Base-by-base conservation (phyloP, 129 eudicot species). In the Heracleum sosnowskyi region DNA sequence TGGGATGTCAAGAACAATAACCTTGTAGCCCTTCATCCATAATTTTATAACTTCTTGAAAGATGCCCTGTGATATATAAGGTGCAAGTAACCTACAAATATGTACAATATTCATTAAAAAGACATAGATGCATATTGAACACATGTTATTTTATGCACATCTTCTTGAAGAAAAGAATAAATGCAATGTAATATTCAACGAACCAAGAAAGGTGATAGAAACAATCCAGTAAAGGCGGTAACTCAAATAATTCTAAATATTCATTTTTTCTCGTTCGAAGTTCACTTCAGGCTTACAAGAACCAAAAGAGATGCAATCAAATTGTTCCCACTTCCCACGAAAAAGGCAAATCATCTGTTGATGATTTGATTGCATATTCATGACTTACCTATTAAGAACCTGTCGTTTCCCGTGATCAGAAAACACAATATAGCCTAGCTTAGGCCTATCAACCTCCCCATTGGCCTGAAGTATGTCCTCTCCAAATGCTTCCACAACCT, bases 381-480 rank as follows among this genome's bases (percentile, higher is more conserved):
- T 10, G 6, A 66, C 39, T 31, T 87, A 95, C 99, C 96, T 85
- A 84, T 92, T 95, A 60, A 95, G 97, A 78, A 92, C 94, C 86
- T 95, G 96, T 39, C 77, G 77, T 49, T 74, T 74, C 33, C 51
- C 77, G 9, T 34, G 60, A 44, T 74, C 77, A 42, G 77, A 42
- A 44, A 74, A 74, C 36, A 74, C 77, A 45, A 96, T 89, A 68
- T 84, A 88, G n/a, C 99, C 97, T 62, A 95, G 83, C 78, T 95
- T 92, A 12, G 88, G 88, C 34, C 99, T 82, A 85, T 95, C 99
- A 57, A 95, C 97, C 83, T 95, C 99, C 75, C 97, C 97, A 82
- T 83, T 83, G 76, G 77, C 85, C 51, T 62, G 90, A 82, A 96
- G 80, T 86, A 96, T 92, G 40, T 96, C 97, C 18, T 92, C 90